A percentile compares a stretch with the other conserved stretches of the same genome.
phyloP scores from a whole-genome alignment of 2,329 filamentous ascomycete species.

The Rhynchosporium graminicola region DNA sequence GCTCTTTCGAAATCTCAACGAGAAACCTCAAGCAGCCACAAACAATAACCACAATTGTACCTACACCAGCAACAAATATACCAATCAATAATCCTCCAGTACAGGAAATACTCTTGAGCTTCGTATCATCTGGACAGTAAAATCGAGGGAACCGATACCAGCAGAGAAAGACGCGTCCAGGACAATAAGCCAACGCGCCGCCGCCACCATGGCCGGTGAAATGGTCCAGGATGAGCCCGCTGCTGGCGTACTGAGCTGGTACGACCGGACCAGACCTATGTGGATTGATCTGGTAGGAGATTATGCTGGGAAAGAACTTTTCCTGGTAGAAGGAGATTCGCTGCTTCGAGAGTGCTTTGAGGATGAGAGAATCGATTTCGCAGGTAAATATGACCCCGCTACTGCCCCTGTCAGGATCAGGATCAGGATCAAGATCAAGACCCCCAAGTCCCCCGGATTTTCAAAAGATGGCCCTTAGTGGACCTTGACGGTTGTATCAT shows the following conservation, averaged over 20 bases:
- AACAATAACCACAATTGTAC: conserved; percentile 24
- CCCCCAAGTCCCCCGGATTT: not conserved
- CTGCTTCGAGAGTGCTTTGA: conserved; percentile 65
- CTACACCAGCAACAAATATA: conserved; percentile 11
- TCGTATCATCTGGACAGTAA: conserved; percentile 13
- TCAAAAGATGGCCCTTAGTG: not conserved
- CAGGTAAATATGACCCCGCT: conserved; percentile 42
- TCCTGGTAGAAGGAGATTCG: conserved; percentile 73
- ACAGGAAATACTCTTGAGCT: conserved; percentile 9
- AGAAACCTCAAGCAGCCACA: conserved; percentile 11
- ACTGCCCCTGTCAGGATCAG: not conserved
- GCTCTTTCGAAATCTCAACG: conserved; percentile 21
- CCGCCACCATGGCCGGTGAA: conserved; percentile 23
- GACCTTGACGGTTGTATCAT: too few species aligned
- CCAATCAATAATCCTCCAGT: not conserved
- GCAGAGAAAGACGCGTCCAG: not conserved
- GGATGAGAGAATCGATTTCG: conserved; percentile 64
- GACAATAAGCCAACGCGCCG: not conserved
- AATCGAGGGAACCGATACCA: conserved; percentile 9
- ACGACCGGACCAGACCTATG: conserved; percentile 46
- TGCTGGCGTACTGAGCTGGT: conserved; percentile 39
- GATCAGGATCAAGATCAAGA: not conserved
- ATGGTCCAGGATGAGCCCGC: conserved; percentile 12
- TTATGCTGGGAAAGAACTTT: conserved; percentile 72
- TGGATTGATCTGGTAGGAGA: conserved; percentile 70